These are phyloP conservation scores for Ustilago sp. DNA, from an alignment of 1,284 basidiomycete genomes.

Conservation along the genomic window DNA sequence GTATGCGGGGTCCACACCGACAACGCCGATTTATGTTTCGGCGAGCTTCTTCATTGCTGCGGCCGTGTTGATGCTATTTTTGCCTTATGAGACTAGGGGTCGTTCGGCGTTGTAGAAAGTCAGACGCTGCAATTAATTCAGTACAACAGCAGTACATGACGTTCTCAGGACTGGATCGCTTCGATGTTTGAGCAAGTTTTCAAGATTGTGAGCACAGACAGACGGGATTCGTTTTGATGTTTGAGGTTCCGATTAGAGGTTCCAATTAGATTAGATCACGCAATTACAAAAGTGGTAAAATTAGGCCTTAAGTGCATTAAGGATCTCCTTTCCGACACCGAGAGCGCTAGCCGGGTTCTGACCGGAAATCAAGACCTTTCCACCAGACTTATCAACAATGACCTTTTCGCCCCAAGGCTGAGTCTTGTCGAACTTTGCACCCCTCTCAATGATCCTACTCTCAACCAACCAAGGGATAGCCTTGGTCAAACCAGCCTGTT, in stretches of 20 bases:
- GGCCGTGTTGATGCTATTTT: constrained; percentile 75
- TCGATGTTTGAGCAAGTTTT: not conserved
- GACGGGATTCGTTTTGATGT: not conserved
- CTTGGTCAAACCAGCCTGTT: constrained; percentile 70
- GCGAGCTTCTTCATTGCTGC: constrained; percentile 77
- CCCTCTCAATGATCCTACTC: constrained; percentile 75
- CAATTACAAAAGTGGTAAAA: not conserved
- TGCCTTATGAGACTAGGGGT: constrained; percentile 77
- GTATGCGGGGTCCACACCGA: constrained; percentile 71
- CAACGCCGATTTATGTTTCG: constrained; percentile 78
- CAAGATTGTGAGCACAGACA: not conserved
- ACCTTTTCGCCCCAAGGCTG: constrained; percentile 75
- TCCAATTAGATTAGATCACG: not conserved
- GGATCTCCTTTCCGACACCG: constrained; percentile 47
- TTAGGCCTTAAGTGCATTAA: constrained; percentile 46
- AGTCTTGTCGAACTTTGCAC: constrained; percentile 75
- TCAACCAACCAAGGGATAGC: constrained; percentile 80
- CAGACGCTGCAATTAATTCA: not conserved
- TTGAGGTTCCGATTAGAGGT: not conserved
- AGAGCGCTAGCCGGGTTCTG: constrained; percentile 68
- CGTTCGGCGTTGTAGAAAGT: constrained; percentile 22
- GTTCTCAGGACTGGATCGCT: not conserved
- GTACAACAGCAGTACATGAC: not conserved
- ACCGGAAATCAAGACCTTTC: constrained; percentile 70
- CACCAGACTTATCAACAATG: constrained; percentile 66